These are phyloP conservation scores for Eucalyptus rudis DNA, from an alignment of 345 rosid genomes.

Conservation along the genomic window DNA sequence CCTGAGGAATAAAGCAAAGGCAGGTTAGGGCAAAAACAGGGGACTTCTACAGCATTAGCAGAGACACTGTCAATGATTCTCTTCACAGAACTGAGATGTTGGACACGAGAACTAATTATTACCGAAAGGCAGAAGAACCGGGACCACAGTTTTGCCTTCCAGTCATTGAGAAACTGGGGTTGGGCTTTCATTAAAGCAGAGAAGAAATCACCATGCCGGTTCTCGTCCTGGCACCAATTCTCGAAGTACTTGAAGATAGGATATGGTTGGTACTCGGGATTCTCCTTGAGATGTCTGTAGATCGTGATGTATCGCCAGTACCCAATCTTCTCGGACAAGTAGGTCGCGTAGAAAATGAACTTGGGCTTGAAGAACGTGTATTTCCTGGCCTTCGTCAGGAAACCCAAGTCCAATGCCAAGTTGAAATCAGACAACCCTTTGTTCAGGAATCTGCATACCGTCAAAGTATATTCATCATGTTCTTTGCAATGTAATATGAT, in stretches of 20 bases:
- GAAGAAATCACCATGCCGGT: conserved; percentile 98
- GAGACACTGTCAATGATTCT: neutral
- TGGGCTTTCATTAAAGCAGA: conserved; percentile 94
- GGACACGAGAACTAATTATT: neutral
- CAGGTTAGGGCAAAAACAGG: neutral
- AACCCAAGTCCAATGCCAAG: conserved; percentile 92
- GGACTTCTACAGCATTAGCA: neutral
- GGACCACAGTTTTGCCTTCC: conserved; percentile 97
- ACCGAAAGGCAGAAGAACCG: conserved; percentile 99
- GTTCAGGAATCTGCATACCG: conserved; percentile 73
- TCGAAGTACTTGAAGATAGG: conserved; percentile 98
- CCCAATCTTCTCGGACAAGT: conserved; percentile 90
- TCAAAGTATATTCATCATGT: neutral
- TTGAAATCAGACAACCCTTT: conserved; percentile 97
- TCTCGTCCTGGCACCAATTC: conserved; percentile 99
- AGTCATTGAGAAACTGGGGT: conserved; percentile 96
- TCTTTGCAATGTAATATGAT: neutral
- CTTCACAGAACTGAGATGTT: neutral
- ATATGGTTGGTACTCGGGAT: conserved; percentile 84
- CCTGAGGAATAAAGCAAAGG: conserved; percentile 25
- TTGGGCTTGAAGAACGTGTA: conserved; percentile 99
- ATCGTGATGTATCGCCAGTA: conserved; percentile 97
- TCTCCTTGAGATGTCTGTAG: conserved; percentile 78
- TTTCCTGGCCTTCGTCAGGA: conserved; percentile 95
- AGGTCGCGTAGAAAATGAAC: conserved; percentile 94